Conservation (phyloP, 1,139 yeast genomes). For the Pichia sp. region DNA sequence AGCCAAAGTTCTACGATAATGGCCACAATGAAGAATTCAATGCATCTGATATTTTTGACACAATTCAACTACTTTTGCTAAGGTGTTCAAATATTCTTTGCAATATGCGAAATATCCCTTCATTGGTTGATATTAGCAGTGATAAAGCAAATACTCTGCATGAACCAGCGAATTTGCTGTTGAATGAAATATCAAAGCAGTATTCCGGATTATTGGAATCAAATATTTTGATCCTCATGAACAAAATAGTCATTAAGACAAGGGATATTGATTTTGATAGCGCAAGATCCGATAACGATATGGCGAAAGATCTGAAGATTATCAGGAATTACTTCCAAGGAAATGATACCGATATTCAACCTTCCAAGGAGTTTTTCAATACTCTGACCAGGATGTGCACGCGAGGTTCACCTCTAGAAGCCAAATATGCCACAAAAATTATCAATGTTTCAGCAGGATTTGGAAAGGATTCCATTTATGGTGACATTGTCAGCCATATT, state of each 20-base stretch:
- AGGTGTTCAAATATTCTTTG: constrained; percentile 56
- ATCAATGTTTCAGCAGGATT: constrained; percentile 28
- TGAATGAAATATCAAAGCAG: constrained; percentile 53
- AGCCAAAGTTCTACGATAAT: constrained; percentile 33
- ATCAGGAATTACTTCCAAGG: constrained; percentile 51
- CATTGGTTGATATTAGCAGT: constrained; percentile 43
- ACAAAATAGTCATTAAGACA: constrained; percentile 18
- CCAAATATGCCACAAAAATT: constrained; percentile 58
- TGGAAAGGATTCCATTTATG: constrained; percentile 14
- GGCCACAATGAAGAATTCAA: constrained; percentile 25
- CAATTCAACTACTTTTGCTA: constrained; percentile 50
- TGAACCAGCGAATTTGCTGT: constrained; percentile 40
- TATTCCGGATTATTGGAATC: constrained; percentile 61
- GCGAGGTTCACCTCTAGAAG: constrained; percentile 53
- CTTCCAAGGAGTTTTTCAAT: constrained; percentile 15
- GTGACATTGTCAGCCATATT: constrained; percentile 35
- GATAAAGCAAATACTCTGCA: constrained; percentile 29
- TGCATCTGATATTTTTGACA: constrained; percentile 42
- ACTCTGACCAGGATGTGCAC: constrained; percentile 32
- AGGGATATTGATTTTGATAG: constrained; percentile 1
- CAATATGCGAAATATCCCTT: constrained; percentile 58
- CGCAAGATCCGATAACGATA: constrained; percentile 19
- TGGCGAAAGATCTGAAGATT: constrained; percentile 41
- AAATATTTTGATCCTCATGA: constrained; percentile 47
- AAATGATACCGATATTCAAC: constrained; percentile 29